A percentile compares a stretch with the other conserved stretches of the same genome.
These are phyloP conservation scores for Sporisorium scitamineum DNA, from an alignment of 1,284 basidiomycete genomes.

Conservation along the genomic window DNA sequence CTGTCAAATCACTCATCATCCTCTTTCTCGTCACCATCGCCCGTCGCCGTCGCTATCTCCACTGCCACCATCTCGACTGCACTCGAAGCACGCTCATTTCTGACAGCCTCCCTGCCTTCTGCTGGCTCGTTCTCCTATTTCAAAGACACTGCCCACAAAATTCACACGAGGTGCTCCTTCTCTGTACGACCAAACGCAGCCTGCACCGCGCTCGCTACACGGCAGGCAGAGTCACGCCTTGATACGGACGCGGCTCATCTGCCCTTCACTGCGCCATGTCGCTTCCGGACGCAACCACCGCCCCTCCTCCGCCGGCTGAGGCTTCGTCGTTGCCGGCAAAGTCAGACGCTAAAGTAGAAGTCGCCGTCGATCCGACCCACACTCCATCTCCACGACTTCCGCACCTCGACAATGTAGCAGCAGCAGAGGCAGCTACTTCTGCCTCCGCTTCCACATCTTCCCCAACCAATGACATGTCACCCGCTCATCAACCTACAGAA, in stretches of 20 bases:
- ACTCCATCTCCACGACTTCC: conserved; percentile 17
- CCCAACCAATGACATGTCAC: conserved; percentile 33
- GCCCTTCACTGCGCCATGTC: conserved; percentile 14
- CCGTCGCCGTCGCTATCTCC: neutral
- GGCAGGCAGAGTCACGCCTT: neutral
- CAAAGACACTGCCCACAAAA: neutral
- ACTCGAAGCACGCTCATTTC: neutral
- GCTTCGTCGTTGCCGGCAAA: conserved; percentile 1
- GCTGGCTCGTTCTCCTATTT: neutral
- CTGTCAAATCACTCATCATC: conserved; percentile 11
- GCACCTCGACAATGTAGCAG: conserved; percentile 12
- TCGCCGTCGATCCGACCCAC: neutral
- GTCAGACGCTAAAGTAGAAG: neutral
- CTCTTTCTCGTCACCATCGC: neutral
- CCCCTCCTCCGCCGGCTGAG: conserved; percentile 1
- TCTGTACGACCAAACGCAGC: neutral
- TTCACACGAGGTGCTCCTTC: too few species aligned
- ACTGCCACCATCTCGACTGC: conserved; percentile 1
- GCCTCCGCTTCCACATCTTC: conserved; percentile 21
- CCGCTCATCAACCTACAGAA: conserved; percentile 26
- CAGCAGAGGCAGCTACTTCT: neutral
- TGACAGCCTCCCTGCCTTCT: neutral
- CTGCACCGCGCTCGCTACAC: neutral
- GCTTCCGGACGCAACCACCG: conserved; percentile 10
- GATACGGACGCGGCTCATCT: neutral